These are phyloP conservation scores for Botrytis pseudocinerea DNA, from an alignment of 2,329 filamentous ascomycete genomes.

Conservation along the genomic window DNA sequence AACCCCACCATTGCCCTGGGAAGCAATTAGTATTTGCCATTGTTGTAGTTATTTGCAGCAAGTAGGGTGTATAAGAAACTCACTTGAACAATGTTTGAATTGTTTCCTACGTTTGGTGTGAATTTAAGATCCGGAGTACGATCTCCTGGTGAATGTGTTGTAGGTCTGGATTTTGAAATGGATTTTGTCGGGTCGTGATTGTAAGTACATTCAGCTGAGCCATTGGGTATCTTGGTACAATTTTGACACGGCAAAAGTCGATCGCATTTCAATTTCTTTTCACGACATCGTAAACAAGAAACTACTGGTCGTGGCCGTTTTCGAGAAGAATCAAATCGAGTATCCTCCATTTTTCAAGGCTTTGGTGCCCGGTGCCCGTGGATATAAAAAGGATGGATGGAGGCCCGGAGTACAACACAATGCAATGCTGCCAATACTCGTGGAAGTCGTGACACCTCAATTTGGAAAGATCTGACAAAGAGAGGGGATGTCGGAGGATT, in stretches of 20 bases:
- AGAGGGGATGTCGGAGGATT: background rate
- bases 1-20: background rate
- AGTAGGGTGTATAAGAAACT: background rate
- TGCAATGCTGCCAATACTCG: background rate
- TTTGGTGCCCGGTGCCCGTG: background rate
- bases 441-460: conserved; percentile 3
- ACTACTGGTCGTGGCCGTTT: conserved; percentile 39
- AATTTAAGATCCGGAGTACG: conserved; percentile 9
- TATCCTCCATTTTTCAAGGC: conserved; percentile 19
- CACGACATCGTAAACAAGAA: conserved; percentile 62
- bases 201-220: conserved; percentile 26
- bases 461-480: background rate
- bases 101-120: background rate
- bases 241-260: conserved; percentile 56
- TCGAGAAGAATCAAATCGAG: conserved; percentile 22
- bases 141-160: conserved; percentile 7
- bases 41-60: background rate
- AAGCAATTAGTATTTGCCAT: background rate
- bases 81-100: background rate
- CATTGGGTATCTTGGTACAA: conserved; percentile 41
- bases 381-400: background rate
- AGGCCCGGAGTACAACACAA: background rate
- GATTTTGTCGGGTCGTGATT: conserved; percentile 11
- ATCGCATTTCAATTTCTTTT: conserved; percentile 63
- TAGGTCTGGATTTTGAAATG: conserved; percentile 12